Conservation (phyloP, 2,329 filamentous ascomycete species). For the Beauveria varroae region DNA sequence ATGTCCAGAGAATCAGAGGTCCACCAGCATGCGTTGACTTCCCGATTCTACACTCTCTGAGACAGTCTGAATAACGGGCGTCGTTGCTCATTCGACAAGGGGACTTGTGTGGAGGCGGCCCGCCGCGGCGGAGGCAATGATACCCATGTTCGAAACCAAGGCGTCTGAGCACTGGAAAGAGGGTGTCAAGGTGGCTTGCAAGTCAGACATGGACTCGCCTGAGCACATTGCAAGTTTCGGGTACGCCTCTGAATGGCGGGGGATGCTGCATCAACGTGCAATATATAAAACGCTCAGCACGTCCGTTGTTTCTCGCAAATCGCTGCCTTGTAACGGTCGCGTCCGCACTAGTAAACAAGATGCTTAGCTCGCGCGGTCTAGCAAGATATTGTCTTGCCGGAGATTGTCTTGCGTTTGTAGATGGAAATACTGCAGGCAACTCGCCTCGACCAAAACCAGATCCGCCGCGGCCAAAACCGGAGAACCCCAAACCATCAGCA, state of each 20-base stretch:
- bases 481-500: neutral
- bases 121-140: neutral
- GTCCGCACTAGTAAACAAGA: neutral
- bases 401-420: neutral
- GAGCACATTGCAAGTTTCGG: slow-evolving; percentile 1
- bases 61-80: neutral
- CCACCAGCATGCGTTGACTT: neutral
- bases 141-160: slow-evolving; percentile 5
- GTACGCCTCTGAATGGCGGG: neutral
- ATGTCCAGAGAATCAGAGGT: neutral
- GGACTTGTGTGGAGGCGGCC: slow-evolving; percentile 1
- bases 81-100: neutral
- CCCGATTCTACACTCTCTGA: neutral
- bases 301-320: neutral
- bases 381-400: neutral
- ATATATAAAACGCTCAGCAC: neutral
- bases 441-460: slow-evolving; percentile 3
- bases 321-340: neutral
- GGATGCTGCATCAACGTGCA: neutral
- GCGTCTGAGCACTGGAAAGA: slow-evolving; percentile 1
- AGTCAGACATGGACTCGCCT: neutral
- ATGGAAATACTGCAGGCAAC: neutral
- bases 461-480: slow-evolving; percentile 3
- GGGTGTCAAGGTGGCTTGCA: neutral
- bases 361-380: neutral